Conservation (phyloP, 768 basidiomycete genomes). For the Auricularia sp. region DNA sequence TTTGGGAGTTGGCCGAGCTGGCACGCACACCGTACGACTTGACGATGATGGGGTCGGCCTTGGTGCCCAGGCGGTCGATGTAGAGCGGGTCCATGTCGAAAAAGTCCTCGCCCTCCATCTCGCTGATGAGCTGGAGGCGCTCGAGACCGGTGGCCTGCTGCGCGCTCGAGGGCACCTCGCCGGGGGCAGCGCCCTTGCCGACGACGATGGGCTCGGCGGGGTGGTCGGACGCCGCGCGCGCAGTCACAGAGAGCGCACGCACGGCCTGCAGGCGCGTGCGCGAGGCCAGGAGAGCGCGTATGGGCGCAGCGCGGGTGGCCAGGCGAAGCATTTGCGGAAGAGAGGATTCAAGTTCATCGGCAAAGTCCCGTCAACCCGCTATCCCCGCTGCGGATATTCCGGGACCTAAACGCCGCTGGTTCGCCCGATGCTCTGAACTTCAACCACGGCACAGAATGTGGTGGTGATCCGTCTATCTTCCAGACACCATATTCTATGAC, state of each 20-base stretch:
- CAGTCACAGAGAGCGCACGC: neutral
- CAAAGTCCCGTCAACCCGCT: no score
- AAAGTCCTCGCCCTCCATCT: slow-evolving; percentile 76
- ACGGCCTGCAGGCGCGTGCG: neutral
- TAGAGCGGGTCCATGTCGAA: slow-evolving; percentile 86
- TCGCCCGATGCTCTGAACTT: no score
- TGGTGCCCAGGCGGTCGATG: slow-evolving; percentile 76
- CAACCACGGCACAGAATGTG: no score
- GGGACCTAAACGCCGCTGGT: no score
- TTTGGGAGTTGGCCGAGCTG: neutral
- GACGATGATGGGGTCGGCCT: slow-evolving; percentile 78
- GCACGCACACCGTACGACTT: slow-evolving; percentile 63
- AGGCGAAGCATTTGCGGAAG: neutral
- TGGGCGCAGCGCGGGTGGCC: neutral
- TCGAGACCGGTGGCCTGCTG: slow-evolving; percentile 95
- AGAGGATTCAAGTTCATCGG: neutral
- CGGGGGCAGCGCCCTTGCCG: slow-evolving; percentile 29
- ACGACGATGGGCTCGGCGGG: neutral
- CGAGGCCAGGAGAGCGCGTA: neutral
- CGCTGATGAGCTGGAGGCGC: slow-evolving; percentile 85
- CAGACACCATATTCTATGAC: no score
- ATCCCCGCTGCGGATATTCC: no score
- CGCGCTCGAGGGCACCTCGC: slow-evolving; percentile 65
- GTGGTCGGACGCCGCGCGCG: neutral
- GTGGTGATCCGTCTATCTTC: no score